Evolutionary conservation across 164 flowering plant genomes (phyloP).

Genomic region (Stephania yunnanensis): DNA sequence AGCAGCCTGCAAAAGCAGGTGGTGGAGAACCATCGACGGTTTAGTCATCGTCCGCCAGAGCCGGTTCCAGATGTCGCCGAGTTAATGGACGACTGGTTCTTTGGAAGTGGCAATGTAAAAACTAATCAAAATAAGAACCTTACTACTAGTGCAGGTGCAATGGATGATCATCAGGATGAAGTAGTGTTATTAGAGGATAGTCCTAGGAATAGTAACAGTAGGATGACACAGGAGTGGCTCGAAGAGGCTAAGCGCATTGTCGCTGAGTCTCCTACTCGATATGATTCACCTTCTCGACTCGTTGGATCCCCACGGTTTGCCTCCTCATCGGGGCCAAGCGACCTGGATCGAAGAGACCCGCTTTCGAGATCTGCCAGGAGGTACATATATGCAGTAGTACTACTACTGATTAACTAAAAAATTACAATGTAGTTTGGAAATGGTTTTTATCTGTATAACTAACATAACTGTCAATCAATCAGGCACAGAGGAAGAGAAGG

Average conservation of each 20-base stretch:
- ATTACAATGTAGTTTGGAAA: too few relatives aligned
- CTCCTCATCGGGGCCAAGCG: constrained; percentile 17
- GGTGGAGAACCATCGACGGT: constrained; percentile 9
- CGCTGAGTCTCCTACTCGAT: constrained; percentile 48
- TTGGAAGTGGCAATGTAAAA: constrained; percentile 27
- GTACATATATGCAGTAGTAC: too few relatives aligned
- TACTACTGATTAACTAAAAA: neutral
- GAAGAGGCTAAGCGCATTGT: constrained; percentile 61
- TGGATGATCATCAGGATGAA: constrained; percentile 17
- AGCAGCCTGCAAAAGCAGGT: constrained; percentile 27
- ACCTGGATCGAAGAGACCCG: constrained; percentile 49
- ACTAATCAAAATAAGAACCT: neutral
- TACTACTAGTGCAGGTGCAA: neutral
- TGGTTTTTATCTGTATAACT: neutral
- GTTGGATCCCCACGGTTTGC: constrained; percentile 58
- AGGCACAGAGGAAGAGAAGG: constrained; percentile 46
- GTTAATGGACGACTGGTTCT: constrained; percentile 69
- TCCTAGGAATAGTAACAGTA: constrained; percentile 28
- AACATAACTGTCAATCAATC: constrained; percentile 10
- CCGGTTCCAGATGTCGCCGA: constrained; percentile 52
- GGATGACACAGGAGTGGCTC: constrained; percentile 62
- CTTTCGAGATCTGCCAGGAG: constrained; percentile 59
- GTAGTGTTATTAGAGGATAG: constrained; percentile 26
- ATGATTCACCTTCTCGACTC: constrained; percentile 46
- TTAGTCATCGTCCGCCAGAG: constrained; percentile 8